A percentile compares a stretch with the other conserved stretches of the same genome.
These are phyloP conservation scores for Tuber borchii DNA, from an alignment of 495 filamentous ascomycete species.

Conservation along the genomic window DNA sequence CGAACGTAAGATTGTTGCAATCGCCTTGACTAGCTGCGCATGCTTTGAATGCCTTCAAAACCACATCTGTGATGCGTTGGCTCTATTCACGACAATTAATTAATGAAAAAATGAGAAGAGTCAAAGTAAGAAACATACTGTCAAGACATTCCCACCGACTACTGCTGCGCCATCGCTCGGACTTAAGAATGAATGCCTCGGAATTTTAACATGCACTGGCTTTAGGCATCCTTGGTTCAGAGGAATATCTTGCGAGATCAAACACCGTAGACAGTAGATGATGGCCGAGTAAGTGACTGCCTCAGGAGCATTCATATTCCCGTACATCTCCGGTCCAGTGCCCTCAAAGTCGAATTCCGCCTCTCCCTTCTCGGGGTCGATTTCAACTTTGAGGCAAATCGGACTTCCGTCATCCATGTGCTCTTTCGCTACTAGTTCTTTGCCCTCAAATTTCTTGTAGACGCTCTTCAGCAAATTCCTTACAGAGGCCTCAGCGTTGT, in stretches of 20 bases:
- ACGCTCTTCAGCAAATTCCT: slow-evolving; percentile 76
- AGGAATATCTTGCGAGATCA: slow-evolving; percentile 89
- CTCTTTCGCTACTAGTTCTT: slow-evolving; percentile 68
- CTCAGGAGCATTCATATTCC: slow-evolving; percentile 89
- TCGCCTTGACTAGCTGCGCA: slow-evolving; percentile 87
- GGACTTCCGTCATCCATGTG: slow-evolving; percentile 93
- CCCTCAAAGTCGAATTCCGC: slow-evolving; percentile 87
- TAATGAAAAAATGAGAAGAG: not conserved
- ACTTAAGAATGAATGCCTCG: slow-evolving; percentile 71
- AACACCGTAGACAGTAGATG: slow-evolving; percentile 89
- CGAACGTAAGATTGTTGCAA: slow-evolving; percentile 85
- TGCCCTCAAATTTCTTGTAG: slow-evolving; percentile 66
- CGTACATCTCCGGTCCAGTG: slow-evolving; percentile 90
- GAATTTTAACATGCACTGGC: slow-evolving; percentile 81
- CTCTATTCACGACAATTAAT: slow-evolving; percentile 40
- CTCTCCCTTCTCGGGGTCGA: slow-evolving; percentile 73
- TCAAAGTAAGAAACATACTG: slow-evolving; percentile 45
- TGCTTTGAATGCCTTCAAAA: slow-evolving; percentile 81
- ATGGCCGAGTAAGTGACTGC: slow-evolving; percentile 92
- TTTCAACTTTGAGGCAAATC: slow-evolving; percentile 75
- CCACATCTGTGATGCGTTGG: slow-evolving; percentile 90
- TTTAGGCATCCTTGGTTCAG: slow-evolving; percentile 93
- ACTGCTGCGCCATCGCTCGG: slow-evolving; percentile 85
- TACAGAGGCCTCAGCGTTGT: slow-evolving; percentile 82
- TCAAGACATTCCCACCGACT: slow-evolving; percentile 92